These are phyloP conservation scores for Malbranchea cinnamomea DNA, from an alignment of 2,329 filamentous ascomycete genomes.

Conservation along the genomic window DNA sequence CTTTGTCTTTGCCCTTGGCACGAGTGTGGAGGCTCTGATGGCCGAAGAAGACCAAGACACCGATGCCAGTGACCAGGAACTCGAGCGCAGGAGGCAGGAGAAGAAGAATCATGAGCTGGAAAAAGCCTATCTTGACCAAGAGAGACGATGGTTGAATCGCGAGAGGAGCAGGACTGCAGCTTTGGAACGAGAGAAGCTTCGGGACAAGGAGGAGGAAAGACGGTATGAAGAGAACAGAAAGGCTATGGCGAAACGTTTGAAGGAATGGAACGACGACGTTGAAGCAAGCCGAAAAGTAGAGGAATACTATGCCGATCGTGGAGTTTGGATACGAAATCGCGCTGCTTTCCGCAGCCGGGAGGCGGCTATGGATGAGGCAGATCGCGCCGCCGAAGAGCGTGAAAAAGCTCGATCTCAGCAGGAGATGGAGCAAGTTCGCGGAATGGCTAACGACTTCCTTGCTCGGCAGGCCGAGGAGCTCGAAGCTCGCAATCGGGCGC, in stretches of 20 bases:
- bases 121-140: conserved; percentile 67
- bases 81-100: conserved; percentile 55
- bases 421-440: conserved; percentile 62
- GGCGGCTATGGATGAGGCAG: conserved; percentile 61
- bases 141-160: conserved; percentile 79
- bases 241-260: conserved; percentile 55
- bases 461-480: conserved; percentile 70
- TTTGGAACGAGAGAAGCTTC: conserved; percentile 67
- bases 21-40: conserved; percentile 48
- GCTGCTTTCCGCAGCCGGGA: conserved; percentile 59
- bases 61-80: conserved; percentile 72
- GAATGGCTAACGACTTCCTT: conserved; percentile 82
- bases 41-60: conserved; percentile 72
- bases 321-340: conserved; percentile 71
- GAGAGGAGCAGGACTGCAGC: conserved; percentile 74
- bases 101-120: conserved; percentile 65
- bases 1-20: conserved; percentile 68
- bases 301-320: conserved; percentile 77
- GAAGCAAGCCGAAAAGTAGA: conserved; percentile 58
- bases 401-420: conserved; percentile 56
- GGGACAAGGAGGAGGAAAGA: conserved; percentile 60
- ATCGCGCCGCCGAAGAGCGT: conserved; percentile 62
- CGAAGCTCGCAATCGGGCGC: conserved; percentile 30
- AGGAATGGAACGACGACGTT: conserved; percentile 80
- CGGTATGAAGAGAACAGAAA: conserved; percentile 49